These are phyloP conservation scores for Fusarium pseudonygamai DNA, from an alignment of 2,329 filamentous ascomycete species.

Conservation along the genomic window DNA sequence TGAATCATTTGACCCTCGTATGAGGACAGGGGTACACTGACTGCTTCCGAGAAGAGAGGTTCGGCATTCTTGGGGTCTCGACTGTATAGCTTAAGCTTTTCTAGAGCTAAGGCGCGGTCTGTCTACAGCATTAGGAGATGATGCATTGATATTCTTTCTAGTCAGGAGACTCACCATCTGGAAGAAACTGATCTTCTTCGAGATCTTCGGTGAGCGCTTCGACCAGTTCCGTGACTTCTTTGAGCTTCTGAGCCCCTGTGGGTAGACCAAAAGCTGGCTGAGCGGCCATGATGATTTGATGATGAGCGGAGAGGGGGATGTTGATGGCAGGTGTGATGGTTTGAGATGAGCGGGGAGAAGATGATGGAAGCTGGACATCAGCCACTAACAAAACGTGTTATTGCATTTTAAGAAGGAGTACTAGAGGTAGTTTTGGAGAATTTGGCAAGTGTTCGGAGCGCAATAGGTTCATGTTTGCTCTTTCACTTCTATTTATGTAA, in stretches of 20 bases:
- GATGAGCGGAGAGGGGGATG: background rate
- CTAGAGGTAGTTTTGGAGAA: background rate
- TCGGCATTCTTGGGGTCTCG: conserved; percentile 77
- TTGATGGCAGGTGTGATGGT: background rate
- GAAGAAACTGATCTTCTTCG: conserved; percentile 63
- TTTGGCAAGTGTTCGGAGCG: background rate
- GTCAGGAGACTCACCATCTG: conserved; percentile 59
- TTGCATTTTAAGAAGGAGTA: background rate
- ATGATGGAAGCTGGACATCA: conserved; percentile 20
- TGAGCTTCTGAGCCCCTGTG: conserved; percentile 64
- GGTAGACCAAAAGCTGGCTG: conserved; percentile 42
- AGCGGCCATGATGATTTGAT: conserved; percentile 33
- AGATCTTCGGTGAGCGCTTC: conserved; percentile 70
- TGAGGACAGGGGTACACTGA: conserved; percentile 49
- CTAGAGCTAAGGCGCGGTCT: conserved; percentile 72
- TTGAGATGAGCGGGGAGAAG: conserved; percentile 23
- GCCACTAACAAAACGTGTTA: conserved; percentile 24
- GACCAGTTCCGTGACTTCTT: conserved; percentile 73
- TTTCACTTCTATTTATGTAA: background rate
- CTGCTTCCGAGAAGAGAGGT: conserved; percentile 84
- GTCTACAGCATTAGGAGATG: conserved; percentile 20
- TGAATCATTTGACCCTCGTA: background rate
- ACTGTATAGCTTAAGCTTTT: conserved; percentile 73
- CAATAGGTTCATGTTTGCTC: background rate
- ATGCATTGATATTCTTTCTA: background rate